Evolutionary conservation across 2,329 filamentous ascomycete species (phyloP), one percentile per base, ranked within the genome.

Genomic region (Colletotrichum liriopes): DNA sequence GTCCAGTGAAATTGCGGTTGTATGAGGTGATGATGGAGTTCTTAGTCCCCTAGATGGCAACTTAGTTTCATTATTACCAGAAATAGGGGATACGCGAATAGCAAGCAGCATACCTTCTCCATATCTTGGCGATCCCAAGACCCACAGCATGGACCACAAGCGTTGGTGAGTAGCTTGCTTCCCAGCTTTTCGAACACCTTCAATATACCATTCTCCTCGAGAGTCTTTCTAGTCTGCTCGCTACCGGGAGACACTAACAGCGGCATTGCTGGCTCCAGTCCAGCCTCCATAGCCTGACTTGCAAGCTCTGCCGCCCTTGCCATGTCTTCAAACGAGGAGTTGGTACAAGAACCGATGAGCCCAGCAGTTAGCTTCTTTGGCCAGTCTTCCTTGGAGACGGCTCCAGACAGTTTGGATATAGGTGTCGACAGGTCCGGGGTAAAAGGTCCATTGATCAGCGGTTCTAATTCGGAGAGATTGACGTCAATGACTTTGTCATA

Each of bases 1-100:
- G 91, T 73, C 92, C 92, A 74, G 92, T 94, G 86, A 94, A 94
- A 88, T 94, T 94, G 83, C 93, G 91, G 88, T 94, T 94, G 89
- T 94, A 94, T 26, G 92, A 94, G 56, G 92, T 93, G 81, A 94
- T 87, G 82, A 94, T 94, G 9, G 92, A 93, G 88, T 94, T 94
- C 75, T 91, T 83, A 77, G 65, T 70, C 4, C 92, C 92, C 86
- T 94, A 20, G 5, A 14, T 7, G 12, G 0, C 16, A 56, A 23
- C 26, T 65, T 2, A 56, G 47, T 6, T 23, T 51, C n/a, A 8
- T 3, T 5, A 18, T 18, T 47, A 8, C 43, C 14, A 12, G 23
- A 20, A 2, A 41, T 5, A 43, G 1, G 37, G 47, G 14, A 29
- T 47, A 14, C 26, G 9, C 11, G 14, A 39, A 18, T 20, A 7